Conservation (phyloP, 2,329 filamentous ascomycete species). For the Aspergillus fumigatus region DNA sequence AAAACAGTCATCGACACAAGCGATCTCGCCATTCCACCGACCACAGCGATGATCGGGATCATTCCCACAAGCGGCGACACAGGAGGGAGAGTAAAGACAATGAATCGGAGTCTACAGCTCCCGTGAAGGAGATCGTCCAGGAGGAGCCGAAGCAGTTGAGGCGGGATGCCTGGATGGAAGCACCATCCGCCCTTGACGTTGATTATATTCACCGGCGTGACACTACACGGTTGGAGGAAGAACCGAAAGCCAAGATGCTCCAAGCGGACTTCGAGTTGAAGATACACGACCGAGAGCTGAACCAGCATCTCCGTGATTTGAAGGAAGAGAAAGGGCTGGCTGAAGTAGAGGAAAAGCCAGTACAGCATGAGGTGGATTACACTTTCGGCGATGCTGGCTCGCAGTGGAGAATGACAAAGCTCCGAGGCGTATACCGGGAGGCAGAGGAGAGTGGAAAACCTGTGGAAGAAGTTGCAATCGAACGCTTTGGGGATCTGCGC, state of each 20-base stretch:
- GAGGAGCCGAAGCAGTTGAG: conserved; percentile 46
- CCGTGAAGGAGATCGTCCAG: conserved; percentile 32
- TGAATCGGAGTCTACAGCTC: conserved; percentile 33
- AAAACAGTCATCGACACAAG: conserved; percentile 60
- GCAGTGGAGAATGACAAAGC: conserved; percentile 93
- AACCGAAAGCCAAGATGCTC: conserved; percentile 37
- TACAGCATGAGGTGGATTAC: conserved; percentile 66
- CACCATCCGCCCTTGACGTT: conserved; percentile 73
- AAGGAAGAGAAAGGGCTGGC: conserved; percentile 54
- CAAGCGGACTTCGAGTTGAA: conserved; percentile 62
- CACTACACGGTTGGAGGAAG: conserved; percentile 50
- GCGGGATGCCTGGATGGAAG: conserved; percentile 93
- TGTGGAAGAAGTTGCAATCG: conserved; percentile 76
- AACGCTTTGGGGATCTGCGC: conserved; percentile 73
- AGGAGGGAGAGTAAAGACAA: conserved; percentile 37
- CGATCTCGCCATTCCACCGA: conserved; percentile 56
- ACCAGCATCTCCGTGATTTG: conserved; percentile 62
- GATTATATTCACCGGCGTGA: conserved; percentile 67
- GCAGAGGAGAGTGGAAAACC: conserved; percentile 68
- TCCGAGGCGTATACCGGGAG: conserved; percentile 76
- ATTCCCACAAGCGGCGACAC: conserved; percentile 46
- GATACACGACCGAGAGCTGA: conserved; percentile 77
- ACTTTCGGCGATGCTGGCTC: conserved; percentile 85
- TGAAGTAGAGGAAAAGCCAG: conserved; percentile 50
- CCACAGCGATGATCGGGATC: conserved; percentile 46